Conservation (phyloP, 2,329 filamentous ascomycete genomes). For the Tolypocladium sp. region DNA sequence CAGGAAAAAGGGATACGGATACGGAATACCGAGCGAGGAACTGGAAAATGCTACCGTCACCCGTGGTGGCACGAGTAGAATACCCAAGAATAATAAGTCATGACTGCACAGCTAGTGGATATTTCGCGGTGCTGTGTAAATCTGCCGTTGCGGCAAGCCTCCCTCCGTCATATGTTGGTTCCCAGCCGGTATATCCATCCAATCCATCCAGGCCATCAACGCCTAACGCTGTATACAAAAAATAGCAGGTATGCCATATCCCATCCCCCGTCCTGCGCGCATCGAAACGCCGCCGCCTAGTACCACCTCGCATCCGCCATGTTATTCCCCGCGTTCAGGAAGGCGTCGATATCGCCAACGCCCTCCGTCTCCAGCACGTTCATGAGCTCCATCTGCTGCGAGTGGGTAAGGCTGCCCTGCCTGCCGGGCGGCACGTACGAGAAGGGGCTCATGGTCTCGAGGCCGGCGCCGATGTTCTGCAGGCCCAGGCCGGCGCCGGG, state of each 20-base stretch:
- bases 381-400: slow-evolving; percentile 79
- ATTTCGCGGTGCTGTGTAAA: background rate
- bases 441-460: slow-evolving; percentile 12
- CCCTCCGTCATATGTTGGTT: background rate
- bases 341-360: slow-evolving; percentile 51
- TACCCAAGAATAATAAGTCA: background rate
- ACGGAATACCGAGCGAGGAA: background rate
- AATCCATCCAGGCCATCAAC: background rate
- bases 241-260: background rate
- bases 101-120: background rate
- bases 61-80: background rate
- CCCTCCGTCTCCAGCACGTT: slow-evolving; percentile 65
- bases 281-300: slow-evolving; percentile 5
- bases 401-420: slow-evolving; percentile 64
- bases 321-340: slow-evolving; percentile 34
- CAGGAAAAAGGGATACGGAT: background rate
- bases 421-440: slow-evolving; percentile 34
- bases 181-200: background rate
- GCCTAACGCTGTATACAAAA: background rate
- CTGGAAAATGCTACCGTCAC: background rate
- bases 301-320: slow-evolving; percentile 23
- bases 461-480: slow-evolving; percentile 17
- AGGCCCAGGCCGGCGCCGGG: slow-evolving; percentile 21
- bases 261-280: background rate
- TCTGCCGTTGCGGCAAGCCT: background rate